A percentile compares a stretch with the other conserved stretches of the same genome.
phyloP scores from a whole-genome alignment of 441 rosid genomes.

The Kokia cookei region DNA sequence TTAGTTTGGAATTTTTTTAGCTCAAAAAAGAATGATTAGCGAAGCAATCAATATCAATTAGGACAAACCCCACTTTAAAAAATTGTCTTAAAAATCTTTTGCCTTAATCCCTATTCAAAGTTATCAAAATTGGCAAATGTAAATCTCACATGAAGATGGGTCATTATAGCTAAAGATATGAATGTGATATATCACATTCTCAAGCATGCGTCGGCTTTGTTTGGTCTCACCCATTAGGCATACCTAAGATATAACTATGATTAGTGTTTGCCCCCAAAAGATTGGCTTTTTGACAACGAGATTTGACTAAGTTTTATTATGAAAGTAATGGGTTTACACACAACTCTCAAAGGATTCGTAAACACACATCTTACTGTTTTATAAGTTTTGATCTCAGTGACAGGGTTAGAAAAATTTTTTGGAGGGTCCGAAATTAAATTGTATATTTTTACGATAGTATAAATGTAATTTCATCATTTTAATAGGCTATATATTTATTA shows the following conservation, averaged over 20 bases:
- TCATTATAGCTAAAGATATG: neutral
- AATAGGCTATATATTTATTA: too few relatives aligned
- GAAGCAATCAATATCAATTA: neutral
- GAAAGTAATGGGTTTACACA: neutral
- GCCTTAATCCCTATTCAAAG: too few relatives aligned
- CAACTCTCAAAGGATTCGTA: neutral
- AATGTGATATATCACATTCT: neutral
- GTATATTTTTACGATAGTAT: too few relatives aligned
- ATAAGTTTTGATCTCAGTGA: too few relatives aligned
- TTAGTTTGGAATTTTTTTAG: neutral
- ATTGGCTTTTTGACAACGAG: neutral
- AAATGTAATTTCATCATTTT: too few relatives aligned
- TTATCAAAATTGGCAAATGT: neutral
- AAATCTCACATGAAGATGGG: neutral
- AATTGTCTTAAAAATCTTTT: too few relatives aligned
- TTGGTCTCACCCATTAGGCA: conserved; percentile 3
- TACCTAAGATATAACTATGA: neutral
- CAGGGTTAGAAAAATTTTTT: too few relatives aligned
- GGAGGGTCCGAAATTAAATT: too few relatives aligned
- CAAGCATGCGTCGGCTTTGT: conserved; percentile 16
- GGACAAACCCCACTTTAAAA: conserved; percentile 4
- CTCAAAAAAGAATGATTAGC: neutral
- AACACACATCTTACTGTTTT: neutral
- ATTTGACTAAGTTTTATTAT: too few relatives aligned
- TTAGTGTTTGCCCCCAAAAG: neutral